Evolutionary conservation across 495 filamentous ascomycete species (phyloP), one percentile per base, ranked within the genome.

Genomic region (Staphylotrichum tortipilum): DNA sequence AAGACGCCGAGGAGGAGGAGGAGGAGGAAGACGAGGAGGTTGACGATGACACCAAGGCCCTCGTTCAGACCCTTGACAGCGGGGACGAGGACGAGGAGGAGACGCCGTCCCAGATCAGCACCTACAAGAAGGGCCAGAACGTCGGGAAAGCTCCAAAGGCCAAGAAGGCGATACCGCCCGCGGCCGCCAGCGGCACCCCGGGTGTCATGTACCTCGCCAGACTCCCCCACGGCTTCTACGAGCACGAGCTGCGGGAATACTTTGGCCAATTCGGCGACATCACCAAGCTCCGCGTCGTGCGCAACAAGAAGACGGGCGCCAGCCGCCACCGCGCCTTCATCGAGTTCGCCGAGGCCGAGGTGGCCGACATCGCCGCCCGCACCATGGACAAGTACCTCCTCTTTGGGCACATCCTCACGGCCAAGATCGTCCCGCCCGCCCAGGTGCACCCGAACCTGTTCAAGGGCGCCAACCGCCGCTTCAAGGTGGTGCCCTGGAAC

Each of bases 311-410:
- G 63, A 96, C 89, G 19, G 92, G 94, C 44, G 75, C 78, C 31
- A 86, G 83, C 57, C 91, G 87, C 70, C 92, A 97, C 73, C 92
- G 84, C 60, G 92, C 88, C 8, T 97, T 95, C 65, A 75, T 98
- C 57, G 87, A 97, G 64, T 98, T 98, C 62, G 74, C 77, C 18
- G 83, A 82, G 38, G 64, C 71, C 33, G 78, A 82, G 23, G 90
- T 94, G 23, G 90, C 91, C 47, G 80, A 86, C 60, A 88, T 97
- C 54, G 92, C 91, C 40, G 84, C 86, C 14, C 82, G 83, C 56
- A 95, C 92, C 3, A 98, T 97, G 94, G 78, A 97, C 70, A 95
- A 92, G 70, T 98, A 98, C 64, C 83, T 97, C 14, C 77, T 98
- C 60, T 96, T 92, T 66, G 85, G 86, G 9, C 90, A 94, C 62